phyloP scores from a whole-genome alignment of 352 stramenopile genomes.

The Aphanomyces stellatus region DNA sequence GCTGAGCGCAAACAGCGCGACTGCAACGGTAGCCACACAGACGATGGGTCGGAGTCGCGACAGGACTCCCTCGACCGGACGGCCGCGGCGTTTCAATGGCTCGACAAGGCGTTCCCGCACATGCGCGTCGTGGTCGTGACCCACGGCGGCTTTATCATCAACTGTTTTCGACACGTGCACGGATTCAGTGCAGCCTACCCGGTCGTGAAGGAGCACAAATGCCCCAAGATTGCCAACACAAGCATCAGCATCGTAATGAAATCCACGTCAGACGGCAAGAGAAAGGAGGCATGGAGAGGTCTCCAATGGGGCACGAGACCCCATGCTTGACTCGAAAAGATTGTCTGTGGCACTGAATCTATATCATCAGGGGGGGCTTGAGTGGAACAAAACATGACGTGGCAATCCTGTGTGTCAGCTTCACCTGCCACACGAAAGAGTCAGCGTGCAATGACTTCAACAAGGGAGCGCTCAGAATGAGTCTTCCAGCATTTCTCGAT shows the following conservation, averaged over 20 bases:
- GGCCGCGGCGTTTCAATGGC: not conserved
- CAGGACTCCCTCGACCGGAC: not conserved
- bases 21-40: not conserved
- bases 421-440: too few species aligned
- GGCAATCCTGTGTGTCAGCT: too few species aligned
- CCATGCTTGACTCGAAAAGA: too few species aligned
- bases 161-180: conserved; percentile 8
- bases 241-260: conserved; percentile 7
- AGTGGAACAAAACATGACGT: too few species aligned
- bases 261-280: too few species aligned
- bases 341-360: too few species aligned
- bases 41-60: not conserved
- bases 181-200: not conserved
- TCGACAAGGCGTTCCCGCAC: not conserved
- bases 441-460: too few species aligned
- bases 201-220: not conserved
- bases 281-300: too few species aligned
- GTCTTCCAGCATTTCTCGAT: too few species aligned
- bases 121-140: not conserved
- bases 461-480: too few species aligned
- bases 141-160: conserved; percentile 16
- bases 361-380: too few species aligned
- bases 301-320: too few species aligned
- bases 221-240: conserved; percentile 11
- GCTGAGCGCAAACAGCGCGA: not conserved